Evolutionary conservation across 352 stramenopile genomes (phyloP).

Genomic region (Globisporangium paroecandrum): DNA sequence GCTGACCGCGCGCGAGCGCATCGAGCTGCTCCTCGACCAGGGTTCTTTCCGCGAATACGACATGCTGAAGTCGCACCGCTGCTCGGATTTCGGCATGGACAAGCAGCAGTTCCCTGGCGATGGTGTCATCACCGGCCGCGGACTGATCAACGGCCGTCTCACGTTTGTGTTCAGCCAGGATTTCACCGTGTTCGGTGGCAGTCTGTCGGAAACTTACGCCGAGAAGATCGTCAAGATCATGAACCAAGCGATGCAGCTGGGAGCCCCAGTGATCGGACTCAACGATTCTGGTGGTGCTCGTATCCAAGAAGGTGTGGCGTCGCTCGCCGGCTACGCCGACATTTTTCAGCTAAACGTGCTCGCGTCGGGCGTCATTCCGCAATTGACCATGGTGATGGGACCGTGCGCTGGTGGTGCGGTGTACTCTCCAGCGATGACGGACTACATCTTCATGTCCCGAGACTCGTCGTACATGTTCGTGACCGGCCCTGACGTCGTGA

Average conservation of each 20-base stretch:
- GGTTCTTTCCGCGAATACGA: conserved; percentile 96
- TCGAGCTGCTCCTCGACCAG: conserved; percentile 95
- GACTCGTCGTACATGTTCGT: conserved; percentile 99
- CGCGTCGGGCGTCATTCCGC: conserved; percentile 91
- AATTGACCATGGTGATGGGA: conserved; percentile 98
- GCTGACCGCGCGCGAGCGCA: conserved; percentile 95
- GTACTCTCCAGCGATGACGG: conserved; percentile 97
- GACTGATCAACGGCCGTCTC: conserved; percentile 92
- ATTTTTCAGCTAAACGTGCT: conserved; percentile 99
- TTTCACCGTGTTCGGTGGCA: conserved; percentile 98
- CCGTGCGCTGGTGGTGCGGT: conserved; percentile 95
- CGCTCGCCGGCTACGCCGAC: conserved; percentile 96
- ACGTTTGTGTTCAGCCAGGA: conserved; percentile 98
- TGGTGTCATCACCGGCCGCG: conserved; percentile 94
- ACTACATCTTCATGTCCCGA: conserved; percentile 99
- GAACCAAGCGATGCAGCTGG: conserved; percentile 95
- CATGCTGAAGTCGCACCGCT: conserved; percentile 95
- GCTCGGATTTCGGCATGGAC: conserved; percentile 97
- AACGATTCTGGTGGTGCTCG: conserved; percentile 97
- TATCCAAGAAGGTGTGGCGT: conserved; percentile 98
- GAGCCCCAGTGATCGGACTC: conserved; percentile 95
- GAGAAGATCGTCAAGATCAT: conserved; percentile 99
- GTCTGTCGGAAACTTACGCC: conserved; percentile 94
- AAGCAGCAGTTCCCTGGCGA: conserved; percentile 91
- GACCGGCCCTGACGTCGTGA: conserved; percentile 97